Base-by-base conservation (phyloP, 495 filamentous ascomycete genomes). In the Tuber brumale region DNA sequence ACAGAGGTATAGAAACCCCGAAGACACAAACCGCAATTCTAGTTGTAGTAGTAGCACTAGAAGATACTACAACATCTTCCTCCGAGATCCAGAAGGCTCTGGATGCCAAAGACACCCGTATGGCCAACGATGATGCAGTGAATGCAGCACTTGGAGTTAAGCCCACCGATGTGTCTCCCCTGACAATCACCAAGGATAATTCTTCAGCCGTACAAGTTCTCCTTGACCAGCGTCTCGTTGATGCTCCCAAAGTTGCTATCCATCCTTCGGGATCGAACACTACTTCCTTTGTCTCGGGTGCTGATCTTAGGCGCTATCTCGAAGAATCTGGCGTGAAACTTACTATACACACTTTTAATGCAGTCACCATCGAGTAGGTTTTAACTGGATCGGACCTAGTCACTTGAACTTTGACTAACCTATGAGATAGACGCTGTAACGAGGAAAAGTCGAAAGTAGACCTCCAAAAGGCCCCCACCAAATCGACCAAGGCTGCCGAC, bases 401-500 rank as follows among this genome's bases (percentile, higher is more conserved):
- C n/a, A 57, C 51, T 27, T 18, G 51, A n/a, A 12, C 23, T 14
- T 27, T 8, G 51, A 12, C 51, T 57, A 27, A 57, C 9, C 23
- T 27, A 27, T 57, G n/a, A 9, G n/a, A 57, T 57, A 57, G 51
- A 14, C 51, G 51, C 51, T 23, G 51, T 9, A n/a, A 18, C n/a
- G 51, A 57, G 51, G 51, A 57, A 57, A 57, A 57, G 51, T 23
- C 51, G 51, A 57, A 57, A 57, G 51, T 27, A 14, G 51, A 35
- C 16, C 12, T 18, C 27, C 31, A 31, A 79, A 85, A 85, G 80
- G 79, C 84, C 73, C 81, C 85, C 61, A 81, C 84, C 37, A 87
- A 87, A 46, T 75, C 84, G 23, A 79, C 84, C 69, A 88, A 85
- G 77, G 84, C 89, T 82, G 57, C 27, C 45, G 72, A 73, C 31